phyloP scores from a whole-genome alignment of 768 basidiomycete genomes.

The Kwoniella europaea region DNA sequence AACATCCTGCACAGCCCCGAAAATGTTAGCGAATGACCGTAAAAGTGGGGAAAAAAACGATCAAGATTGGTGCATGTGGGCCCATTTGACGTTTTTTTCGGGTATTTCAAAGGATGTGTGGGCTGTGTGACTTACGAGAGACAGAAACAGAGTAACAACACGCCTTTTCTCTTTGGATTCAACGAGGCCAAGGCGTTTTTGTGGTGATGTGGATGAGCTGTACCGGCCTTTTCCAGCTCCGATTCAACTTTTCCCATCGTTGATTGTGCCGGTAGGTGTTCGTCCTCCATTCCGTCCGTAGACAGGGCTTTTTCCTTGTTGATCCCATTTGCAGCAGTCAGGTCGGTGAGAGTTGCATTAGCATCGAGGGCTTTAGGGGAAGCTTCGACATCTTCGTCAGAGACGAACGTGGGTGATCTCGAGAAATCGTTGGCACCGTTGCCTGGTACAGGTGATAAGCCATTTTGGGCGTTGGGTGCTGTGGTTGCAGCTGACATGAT shows the following conservation, averaged over 20 bases:
- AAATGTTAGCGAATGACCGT: neutral
- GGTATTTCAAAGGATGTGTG: slow-evolving; percentile 1
- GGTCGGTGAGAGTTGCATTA: slow-evolving; percentile 18
- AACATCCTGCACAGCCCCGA: slow-evolving; percentile 20
- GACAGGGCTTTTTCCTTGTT: slow-evolving; percentile 21
- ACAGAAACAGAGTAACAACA: slow-evolving; percentile 48
- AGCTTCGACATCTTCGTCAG: slow-evolving; percentile 7
- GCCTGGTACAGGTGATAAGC: neutral
- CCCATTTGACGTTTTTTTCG: too few species aligned
- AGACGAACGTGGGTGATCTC: slow-evolving; percentile 21
- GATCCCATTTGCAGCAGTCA: slow-evolving; percentile 8
- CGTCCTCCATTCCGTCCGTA: neutral
- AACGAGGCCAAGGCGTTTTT: slow-evolving; percentile 33
- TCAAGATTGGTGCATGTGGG: neutral
- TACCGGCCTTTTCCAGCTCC: slow-evolving; percentile 15
- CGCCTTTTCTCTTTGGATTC: slow-evolving; percentile 32
- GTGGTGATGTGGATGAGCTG: slow-evolving; percentile 23
- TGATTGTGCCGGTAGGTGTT: slow-evolving; percentile 27
- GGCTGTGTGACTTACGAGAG: slow-evolving; percentile 37
- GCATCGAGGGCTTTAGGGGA: slow-evolving; percentile 7
- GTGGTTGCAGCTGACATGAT: slow-evolving; percentile 15
- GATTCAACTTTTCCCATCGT: slow-evolving; percentile 27
- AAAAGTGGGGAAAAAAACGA: neutral
- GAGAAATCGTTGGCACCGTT: slow-evolving; percentile 17
- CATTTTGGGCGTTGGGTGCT: slow-evolving; percentile 12